phyloP scores from a whole-genome alignment of 164 flowering plant species.

The Stephania japonica region DNA sequence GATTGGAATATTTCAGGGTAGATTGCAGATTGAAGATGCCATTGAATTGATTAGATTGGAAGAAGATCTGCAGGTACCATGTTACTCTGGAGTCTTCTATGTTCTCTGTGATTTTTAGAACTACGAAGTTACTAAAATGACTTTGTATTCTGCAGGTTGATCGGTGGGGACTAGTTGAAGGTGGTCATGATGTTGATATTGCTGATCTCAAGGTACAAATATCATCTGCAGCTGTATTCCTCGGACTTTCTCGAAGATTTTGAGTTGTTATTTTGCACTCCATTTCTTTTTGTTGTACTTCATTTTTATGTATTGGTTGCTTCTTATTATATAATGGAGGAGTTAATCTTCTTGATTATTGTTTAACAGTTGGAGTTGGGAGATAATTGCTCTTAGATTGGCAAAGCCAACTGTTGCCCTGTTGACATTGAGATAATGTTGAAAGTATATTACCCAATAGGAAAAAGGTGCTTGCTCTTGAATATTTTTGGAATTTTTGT shows the following conservation, averaged over 20 bases:
- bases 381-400: background rate
- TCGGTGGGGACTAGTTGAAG: slow-evolving; percentile 94
- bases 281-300: background rate
- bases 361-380: background rate
- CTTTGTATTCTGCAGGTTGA: slow-evolving; percentile 48
- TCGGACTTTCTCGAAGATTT: slow-evolving; percentile 54
- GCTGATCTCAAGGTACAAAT: slow-evolving; percentile 91
- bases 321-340: slow-evolving; percentile 1
- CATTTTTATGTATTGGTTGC: background rate
- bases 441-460: background rate
- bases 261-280: slow-evolving; percentile 9
- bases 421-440: background rate
- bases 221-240: slow-evolving; percentile 75
- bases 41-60: slow-evolving; percentile 83
- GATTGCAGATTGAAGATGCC: slow-evolving; percentile 76
- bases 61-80: slow-evolving; percentile 82
- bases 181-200: slow-evolving; percentile 94
- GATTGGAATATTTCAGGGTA: slow-evolving; percentile 61
- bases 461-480: background rate
- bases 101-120: background rate
- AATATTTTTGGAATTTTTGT: background rate
- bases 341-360: background rate
- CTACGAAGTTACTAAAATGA: background rate
- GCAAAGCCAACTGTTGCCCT: background rate
- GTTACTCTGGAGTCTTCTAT: background rate